These are phyloP conservation scores for Eucalyptus guilfoylei DNA, from an alignment of 345 rosid genomes.

Conservation along the genomic window DNA sequence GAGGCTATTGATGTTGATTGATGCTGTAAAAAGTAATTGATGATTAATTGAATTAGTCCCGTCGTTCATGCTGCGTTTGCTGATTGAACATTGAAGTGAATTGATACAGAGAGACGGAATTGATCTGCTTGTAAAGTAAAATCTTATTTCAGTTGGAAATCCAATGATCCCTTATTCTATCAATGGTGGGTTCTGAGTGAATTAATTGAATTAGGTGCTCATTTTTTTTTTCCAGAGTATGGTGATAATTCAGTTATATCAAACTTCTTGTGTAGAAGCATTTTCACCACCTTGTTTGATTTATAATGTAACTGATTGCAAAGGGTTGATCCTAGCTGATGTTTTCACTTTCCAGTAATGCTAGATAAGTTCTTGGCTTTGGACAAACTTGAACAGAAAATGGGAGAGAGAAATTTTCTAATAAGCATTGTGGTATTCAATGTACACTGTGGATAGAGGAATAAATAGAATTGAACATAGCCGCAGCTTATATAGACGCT, in stretches of 20 bases:
- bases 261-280: background rate
- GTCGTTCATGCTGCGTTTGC: background rate
- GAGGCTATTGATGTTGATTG: background rate
- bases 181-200: background rate
- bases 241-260: background rate
- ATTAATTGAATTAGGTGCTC: background rate
- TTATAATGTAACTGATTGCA: background rate
- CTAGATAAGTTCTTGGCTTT: background rate
- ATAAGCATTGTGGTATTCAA: background rate
- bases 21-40: background rate
- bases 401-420: background rate
- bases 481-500: background rate
- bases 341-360: background rate
- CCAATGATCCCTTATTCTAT: background rate
- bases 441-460: background rate
- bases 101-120: background rate
- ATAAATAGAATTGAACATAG: background rate
- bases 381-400: background rate
- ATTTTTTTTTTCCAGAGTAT: background rate
- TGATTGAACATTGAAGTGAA: background rate
- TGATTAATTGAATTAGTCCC: background rate
- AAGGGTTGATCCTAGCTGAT: background rate
- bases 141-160: background rate
- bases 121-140: background rate
- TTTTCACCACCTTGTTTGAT: background rate